Evolutionary conservation across 2,329 filamentous ascomycete species (phyloP), one percentile per base, ranked within the genome.

Genomic region (Epichloe aotearoae): DNA sequence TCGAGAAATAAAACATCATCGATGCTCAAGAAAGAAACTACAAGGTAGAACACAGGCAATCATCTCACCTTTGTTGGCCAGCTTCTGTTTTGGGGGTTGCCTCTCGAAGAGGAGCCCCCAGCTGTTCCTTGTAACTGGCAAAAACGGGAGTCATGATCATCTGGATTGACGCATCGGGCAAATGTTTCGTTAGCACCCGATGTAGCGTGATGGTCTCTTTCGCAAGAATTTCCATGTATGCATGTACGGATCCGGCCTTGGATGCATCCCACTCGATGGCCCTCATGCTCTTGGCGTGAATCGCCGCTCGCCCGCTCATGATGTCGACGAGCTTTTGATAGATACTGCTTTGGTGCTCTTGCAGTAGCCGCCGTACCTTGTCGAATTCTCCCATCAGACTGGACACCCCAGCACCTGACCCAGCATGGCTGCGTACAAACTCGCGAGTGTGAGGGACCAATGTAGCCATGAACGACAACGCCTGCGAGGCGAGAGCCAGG

Each of bases 321-420:
- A 96, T 95, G 56, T 95, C 88, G 17, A 95, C 86, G 1, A 96
- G 73, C 64, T 96, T 96, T 61, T 95, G 88, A 64, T 93, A 88
- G 53, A 96, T 95, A 54, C 80, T 89, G 55, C 83, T 83, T 63
- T 95, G 89, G 62, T 96, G 90, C 62, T 96, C 90, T 62, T 95
- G 88, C 57, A 86, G 83, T 8, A 90, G 70, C 19, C 88, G 78
- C 56, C 86, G 84, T 49, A 93, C 83, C 65, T 88, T 91, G 70
- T 96, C 90, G 59, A 95, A 95, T 56, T 95, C 89, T 37, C 79
- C 81, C 70, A 91, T 86, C 26, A 89, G 67, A 17, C 72, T 65
- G 1, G 79, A 74, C 26, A 75, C 73, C 17, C 71, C 73, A 15
- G 72, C 71, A 3, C 73, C 74, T 0, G 73, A 71, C 10, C 73